Evolutionary conservation across 257 asterid genomes (phyloP), one percentile per base, ranked within the genome.

Genomic region (Nicotiana tabacum): DNA sequence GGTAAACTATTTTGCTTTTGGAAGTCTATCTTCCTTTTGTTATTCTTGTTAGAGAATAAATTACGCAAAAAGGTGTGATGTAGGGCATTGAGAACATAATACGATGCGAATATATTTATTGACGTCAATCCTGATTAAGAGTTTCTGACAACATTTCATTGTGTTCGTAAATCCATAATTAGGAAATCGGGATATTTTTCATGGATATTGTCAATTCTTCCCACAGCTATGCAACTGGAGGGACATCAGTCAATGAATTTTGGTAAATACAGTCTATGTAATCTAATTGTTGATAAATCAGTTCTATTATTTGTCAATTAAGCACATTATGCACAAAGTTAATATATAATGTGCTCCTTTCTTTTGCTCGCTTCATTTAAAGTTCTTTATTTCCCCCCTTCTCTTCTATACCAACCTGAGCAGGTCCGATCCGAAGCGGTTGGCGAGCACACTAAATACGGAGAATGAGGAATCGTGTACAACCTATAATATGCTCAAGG

Each of bases 401-500:
- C 66, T 18, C 27, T 82, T 68, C 46, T 18, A n/a, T 70, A 21
- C n/a, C 35, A 56, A 56, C n/a, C 15, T 3, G 58, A 67, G 66
- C 83, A 95, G 98, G 98, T 69, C 84, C 4, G 90, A 93, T 84
- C 97, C 99, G 0, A 92, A 87, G 87, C 95, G 94, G 56, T 69
- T 95, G 81, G 97, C 95, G 12, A 85, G 66, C 61, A 87, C 91
- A 0, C 89, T 93, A 27, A 69, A 67, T 24, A 87, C 82, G 3
- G 98, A 95, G 86, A 95, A 90, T 32, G 97, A 93, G 86, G 99
- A 95, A 84, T 91, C 99, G 0, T 95, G 98, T 74, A 92, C 98
- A 4, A 95, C 99, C 12, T 95, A 95, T 76, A 95, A 95, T 93
- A 91, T 95, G 98, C 90, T 95, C 17, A 95, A 95, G 97, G 98